Conservation (phyloP, 2,329 filamentous ascomycete species). For the Trichothecium sympodiale region DNA sequence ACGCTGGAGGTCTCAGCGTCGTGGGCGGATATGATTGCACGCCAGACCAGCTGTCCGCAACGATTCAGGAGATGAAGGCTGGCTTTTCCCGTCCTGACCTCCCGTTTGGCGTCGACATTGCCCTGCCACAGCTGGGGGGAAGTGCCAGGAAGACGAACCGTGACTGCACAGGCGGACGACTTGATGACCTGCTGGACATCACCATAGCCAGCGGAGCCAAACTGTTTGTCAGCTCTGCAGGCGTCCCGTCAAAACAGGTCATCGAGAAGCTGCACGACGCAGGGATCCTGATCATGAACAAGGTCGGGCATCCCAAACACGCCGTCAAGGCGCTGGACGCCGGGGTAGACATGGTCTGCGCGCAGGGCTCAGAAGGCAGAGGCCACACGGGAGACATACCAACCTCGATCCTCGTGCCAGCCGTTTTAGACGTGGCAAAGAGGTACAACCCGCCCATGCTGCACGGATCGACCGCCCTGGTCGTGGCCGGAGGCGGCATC, state of each 20-base stretch:
- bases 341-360: slow-evolving; percentile 83
- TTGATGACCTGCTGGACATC: slow-evolving; percentile 80
- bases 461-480: slow-evolving; percentile 58
- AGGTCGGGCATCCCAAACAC: slow-evolving; percentile 89
- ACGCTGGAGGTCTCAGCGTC: slow-evolving; percentile 74
- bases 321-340: slow-evolving; percentile 75
- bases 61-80: slow-evolving; percentile 76
- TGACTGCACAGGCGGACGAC: slow-evolving; percentile 82
- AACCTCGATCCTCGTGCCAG: slow-evolving; percentile 71
- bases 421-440: slow-evolving; percentile 72
- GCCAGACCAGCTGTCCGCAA: slow-evolving; percentile 60
- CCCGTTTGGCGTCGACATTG: slow-evolving; percentile 85
- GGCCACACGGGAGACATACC: slow-evolving; percentile 85
- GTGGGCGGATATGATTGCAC: slow-evolving; percentile 63
- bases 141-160: slow-evolving; percentile 81
- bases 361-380: slow-evolving; percentile 86
- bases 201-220: slow-evolving; percentile 73
- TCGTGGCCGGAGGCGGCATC: slow-evolving; percentile 85
- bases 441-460: slow-evolving; percentile 61
- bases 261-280: slow-evolving; percentile 68
- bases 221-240: slow-evolving; percentile 80
- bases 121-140: slow-evolving; percentile 79
- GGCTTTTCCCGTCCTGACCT: slow-evolving; percentile 53
- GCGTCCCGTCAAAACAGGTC: slow-evolving; percentile 63
- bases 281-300: slow-evolving; percentile 85